These are phyloP conservation scores for Aspergillus ochraceus DNA, from an alignment of 2,329 filamentous ascomycete genomes.

Conservation along the genomic window DNA sequence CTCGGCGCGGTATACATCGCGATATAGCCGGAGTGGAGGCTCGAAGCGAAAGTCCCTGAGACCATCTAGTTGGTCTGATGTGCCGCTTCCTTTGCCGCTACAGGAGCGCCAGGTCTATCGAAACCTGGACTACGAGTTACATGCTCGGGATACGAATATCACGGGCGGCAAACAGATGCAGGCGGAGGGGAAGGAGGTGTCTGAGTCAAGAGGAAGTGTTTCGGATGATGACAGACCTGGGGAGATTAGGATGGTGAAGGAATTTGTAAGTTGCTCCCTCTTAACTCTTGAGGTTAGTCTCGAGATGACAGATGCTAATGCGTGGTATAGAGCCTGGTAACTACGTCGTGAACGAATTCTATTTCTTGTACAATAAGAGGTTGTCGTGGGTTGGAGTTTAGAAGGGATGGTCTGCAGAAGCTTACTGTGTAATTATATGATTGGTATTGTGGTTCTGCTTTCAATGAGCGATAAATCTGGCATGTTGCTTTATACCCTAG, in stretches of 20 bases:
- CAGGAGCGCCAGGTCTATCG: background rate
- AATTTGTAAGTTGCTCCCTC: background rate
- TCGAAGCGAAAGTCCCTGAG: background rate
- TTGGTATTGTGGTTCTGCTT: too few species aligned
- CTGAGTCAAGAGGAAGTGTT: background rate
- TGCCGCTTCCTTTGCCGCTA: background rate
- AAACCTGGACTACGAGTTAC: background rate
- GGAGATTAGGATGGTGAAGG: slow-evolving; percentile 2
- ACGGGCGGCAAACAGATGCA: background rate
- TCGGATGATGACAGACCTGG: background rate
- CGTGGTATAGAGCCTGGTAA: background rate
- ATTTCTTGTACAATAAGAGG: too few species aligned
- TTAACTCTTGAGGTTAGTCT: too few species aligned
- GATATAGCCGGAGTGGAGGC: background rate
- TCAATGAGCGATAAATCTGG: too few species aligned
- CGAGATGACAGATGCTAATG: background rate
- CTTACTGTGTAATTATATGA: background rate
- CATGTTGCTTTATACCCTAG: too few species aligned
- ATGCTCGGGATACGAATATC: background rate
- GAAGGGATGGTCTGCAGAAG: background rate
- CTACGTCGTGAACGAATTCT: background rate
- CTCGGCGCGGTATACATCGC: background rate
- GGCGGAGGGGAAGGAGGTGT: background rate
- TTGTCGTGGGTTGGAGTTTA: background rate
- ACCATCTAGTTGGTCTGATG: background rate